phyloP scores from a whole-genome alignment of 148 eudicot species.

The Heliosperma pusillum region DNA sequence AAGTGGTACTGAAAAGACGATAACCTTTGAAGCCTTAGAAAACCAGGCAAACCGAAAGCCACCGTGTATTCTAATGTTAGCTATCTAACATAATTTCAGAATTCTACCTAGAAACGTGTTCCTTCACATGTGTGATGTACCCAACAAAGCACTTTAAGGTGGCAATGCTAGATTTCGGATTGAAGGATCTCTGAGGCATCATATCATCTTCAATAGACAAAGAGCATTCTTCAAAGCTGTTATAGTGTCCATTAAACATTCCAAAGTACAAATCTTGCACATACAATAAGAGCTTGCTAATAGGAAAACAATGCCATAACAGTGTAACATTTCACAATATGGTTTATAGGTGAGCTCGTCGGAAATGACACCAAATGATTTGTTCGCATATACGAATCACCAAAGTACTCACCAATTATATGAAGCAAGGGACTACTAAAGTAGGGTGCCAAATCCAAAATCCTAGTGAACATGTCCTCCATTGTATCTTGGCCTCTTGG shows the following conservation, averaged over 20 bases:
- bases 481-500: slow-evolving; percentile 37
- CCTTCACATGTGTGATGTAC: slow-evolving; percentile 34
- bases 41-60: slow-evolving; percentile 1
- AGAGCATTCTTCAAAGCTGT: slow-evolving; percentile 30
- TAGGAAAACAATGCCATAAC: not conserved
- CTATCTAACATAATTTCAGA: no score
- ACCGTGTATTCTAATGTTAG: not conserved
- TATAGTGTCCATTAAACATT: slow-evolving; percentile 4
- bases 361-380: no score
- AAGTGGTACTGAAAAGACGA: slow-evolving; percentile 40
- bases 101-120: slow-evolving; percentile 43
- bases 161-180: slow-evolving; percentile 42
- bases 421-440: slow-evolving; percentile 45
- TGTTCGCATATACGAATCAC: not conserved
- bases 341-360: no score
- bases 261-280: slow-evolving; percentile 23
- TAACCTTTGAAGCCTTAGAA: slow-evolving; percentile 3
- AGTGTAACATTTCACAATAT: not conserved
- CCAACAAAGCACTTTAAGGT: slow-evolving; percentile 43
- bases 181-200: slow-evolving; percentile 23
- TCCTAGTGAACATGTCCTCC: slow-evolving; percentile 62
- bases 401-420: slow-evolving; percentile 53
- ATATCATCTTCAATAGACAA: slow-evolving; percentile 30
- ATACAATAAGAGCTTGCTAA: slow-evolving; percentile 6
- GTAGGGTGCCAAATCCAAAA: slow-evolving; percentile 56